phyloP scores from a whole-genome alignment of 2,329 filamentous ascomycete species.

The Monilinia vaccinii-corymbosi region DNA sequence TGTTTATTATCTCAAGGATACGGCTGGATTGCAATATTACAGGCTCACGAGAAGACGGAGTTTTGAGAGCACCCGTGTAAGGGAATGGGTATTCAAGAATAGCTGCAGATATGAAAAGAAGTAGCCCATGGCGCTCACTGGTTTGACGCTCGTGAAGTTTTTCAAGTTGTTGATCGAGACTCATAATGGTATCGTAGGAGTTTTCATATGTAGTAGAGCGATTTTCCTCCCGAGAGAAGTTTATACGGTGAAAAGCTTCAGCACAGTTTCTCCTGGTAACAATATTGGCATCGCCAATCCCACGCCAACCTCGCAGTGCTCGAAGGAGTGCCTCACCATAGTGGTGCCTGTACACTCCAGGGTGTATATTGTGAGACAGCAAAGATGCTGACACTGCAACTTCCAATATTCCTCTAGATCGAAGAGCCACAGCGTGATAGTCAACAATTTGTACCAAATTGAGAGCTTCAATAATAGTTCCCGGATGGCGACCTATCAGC shows the following conservation, averaged over 20 bases:
- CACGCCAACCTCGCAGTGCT: slow-evolving; percentile 74
- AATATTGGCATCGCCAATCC: slow-evolving; percentile 71
- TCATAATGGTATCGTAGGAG: background rate
- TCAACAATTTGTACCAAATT: slow-evolving; percentile 78
- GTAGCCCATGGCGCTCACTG: slow-evolving; percentile 60
- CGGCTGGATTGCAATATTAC: background rate
- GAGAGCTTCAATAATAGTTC: slow-evolving; percentile 63
- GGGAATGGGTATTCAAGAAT: background rate
- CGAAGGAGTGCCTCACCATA: slow-evolving; percentile 51
- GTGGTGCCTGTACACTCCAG: slow-evolving; percentile 44
- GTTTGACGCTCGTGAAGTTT: slow-evolving; percentile 41
- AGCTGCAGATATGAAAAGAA: slow-evolving; percentile 47
- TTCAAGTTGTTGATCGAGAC: slow-evolving; percentile 12
- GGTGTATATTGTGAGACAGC: slow-evolving; percentile 38
- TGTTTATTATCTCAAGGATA: background rate
- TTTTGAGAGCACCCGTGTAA: background rate
- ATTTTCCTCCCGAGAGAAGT: background rate
- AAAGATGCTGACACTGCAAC: slow-evolving; percentile 61
- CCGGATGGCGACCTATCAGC: slow-evolving; percentile 83
- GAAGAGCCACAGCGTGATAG: slow-evolving; percentile 85
- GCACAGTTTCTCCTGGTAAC: slow-evolving; percentile 65
- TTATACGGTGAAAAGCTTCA: slow-evolving; percentile 40
- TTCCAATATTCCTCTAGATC: slow-evolving; percentile 69
- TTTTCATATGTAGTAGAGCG: background rate
- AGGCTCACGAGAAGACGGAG: background rate